A percentile compares a stretch with the other conserved stretches of the same genome.
Conservation (phyloP, 2,329 filamentous ascomycete species). For the Xylariaceae sp. region DNA sequence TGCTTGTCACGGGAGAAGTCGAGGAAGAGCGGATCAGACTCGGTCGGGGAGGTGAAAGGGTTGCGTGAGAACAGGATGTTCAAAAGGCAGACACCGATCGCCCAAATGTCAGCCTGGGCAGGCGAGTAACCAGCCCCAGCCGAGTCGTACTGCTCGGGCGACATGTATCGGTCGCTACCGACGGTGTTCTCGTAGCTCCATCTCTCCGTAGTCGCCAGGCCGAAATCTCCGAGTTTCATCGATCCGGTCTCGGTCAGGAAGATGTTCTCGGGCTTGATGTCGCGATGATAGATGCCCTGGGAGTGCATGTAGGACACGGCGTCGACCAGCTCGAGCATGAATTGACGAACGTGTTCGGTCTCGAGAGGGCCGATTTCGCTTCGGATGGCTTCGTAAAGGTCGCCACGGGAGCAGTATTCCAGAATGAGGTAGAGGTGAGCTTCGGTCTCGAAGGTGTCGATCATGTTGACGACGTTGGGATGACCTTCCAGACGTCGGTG, state of each 20-base stretch:
- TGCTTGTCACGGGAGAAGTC: constrained; percentile 93
- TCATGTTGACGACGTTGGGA: constrained; percentile 86
- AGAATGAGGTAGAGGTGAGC: constrained; percentile 86
- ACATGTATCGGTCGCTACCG: constrained; percentile 98
- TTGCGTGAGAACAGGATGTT: constrained; percentile 97
- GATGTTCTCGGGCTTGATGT: constrained; percentile 99
- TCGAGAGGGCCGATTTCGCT: constrained; percentile 79
- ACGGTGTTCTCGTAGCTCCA: constrained; percentile 93
- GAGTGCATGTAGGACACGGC: constrained; percentile 86
- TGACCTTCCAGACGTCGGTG: constrained; percentile 74
- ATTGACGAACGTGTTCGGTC: constrained; percentile 92
- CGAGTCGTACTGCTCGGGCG: constrained; percentile 94
- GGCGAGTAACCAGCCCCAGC: constrained; percentile 83
- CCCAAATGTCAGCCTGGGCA: constrained; percentile 91
- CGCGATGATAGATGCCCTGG: constrained; percentile 88
- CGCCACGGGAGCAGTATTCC: constrained; percentile 91
- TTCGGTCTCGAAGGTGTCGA: constrained; percentile 87
- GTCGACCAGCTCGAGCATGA: constrained; percentile 91
- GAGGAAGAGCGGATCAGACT: constrained; percentile 84
- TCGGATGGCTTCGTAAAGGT: constrained; percentile 95
- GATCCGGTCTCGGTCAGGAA: constrained; percentile 79
- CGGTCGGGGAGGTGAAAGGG: constrained; percentile 84
- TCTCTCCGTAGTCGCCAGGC: constrained; percentile 77
- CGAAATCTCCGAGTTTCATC: constrained; percentile 97
- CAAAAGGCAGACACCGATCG: constrained; percentile 89